A percentile compares a stretch with the other conserved stretches of the same genome.
These are phyloP conservation scores for Coemansia sp. DNA, from an alignment of 192 early-diverging fungal genomes.

Conservation along the genomic window DNA sequence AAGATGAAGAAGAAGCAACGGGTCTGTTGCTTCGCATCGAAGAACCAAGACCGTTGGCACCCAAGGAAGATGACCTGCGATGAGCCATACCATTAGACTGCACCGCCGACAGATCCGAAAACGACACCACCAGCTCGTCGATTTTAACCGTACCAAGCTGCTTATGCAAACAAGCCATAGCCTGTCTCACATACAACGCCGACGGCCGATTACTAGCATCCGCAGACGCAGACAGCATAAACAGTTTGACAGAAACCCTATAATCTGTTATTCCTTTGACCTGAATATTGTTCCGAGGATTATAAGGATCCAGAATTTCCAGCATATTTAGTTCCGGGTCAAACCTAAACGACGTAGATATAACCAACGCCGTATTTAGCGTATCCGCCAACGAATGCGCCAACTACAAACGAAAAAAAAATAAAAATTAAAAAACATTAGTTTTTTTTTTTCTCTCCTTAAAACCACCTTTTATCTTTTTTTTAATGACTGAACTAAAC, in stretches of 20 bases:
- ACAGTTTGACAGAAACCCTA: constrained; percentile 43
- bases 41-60: not conserved
- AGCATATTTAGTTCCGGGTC: constrained; percentile 55
- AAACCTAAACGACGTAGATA: constrained; percentile 51
- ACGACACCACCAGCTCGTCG: constrained; percentile 51
- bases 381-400: constrained; percentile 40
- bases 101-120: constrained; percentile 25
- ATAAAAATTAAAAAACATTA: not conserved
- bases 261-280: constrained; percentile 37
- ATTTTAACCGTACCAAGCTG: constrained; percentile 45
- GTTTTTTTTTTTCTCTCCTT: not conserved
- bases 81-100: not conserved
- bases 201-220: constrained; percentile 41
- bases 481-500: not conserved
- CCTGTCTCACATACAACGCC: constrained; percentile 41
- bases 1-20: not conserved
- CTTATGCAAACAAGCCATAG: constrained; percentile 34
- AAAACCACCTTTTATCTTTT: no score
- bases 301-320: constrained; percentile 52
- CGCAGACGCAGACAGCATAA: constrained; percentile 37
- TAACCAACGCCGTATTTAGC: constrained; percentile 48
- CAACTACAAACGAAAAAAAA: constrained; percentile 25
- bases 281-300: constrained; percentile 45
- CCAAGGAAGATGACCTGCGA: not conserved
- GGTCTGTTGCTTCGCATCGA: not conserved